A percentile compares a stretch with the other conserved stretches of the same genome.
phyloP scores from a whole-genome alignment of 164 flowering plant species.

The Umbellularia californica region DNA sequence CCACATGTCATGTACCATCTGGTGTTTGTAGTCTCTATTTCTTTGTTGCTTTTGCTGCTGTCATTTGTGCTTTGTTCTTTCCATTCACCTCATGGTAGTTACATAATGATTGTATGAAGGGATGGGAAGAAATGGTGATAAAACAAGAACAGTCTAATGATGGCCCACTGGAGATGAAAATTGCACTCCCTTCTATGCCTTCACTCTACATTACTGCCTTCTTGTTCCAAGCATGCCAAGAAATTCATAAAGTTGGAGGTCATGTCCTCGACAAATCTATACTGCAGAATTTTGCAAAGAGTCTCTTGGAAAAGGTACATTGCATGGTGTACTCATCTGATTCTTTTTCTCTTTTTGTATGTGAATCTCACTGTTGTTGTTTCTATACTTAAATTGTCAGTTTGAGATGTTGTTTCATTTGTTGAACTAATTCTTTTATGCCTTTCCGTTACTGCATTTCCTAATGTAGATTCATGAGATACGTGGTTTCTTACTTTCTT shows the following conservation, averaged over 20 bases:
- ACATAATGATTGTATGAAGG: constrained; percentile 37
- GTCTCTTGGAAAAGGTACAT: constrained; percentile 67
- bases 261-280: constrained; percentile 86
- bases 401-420: too few species aligned
- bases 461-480: too few species aligned
- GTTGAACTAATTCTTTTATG: neutral
- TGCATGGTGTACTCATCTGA: neutral
- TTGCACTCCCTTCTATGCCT: constrained; percentile 93
- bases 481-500: too few species aligned
- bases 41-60: too few species aligned
- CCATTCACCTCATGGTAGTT: neutral
- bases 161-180: constrained; percentile 64
- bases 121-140: constrained; percentile 91
- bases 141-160: constrained; percentile 73
- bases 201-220: constrained; percentile 75
- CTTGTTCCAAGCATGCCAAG: constrained; percentile 82
- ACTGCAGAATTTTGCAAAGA: constrained; percentile 63
- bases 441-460: too few species aligned
- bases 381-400: neutral
- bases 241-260: constrained; percentile 91
- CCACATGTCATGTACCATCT: too few species aligned
- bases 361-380: neutral
- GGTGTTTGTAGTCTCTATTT: too few species aligned
- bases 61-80: too few species aligned
- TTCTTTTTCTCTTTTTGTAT: neutral